Conservation (phyloP, 192 early-diverging fungal genomes). For the Jimgerdemannia lactiflua region DNA sequence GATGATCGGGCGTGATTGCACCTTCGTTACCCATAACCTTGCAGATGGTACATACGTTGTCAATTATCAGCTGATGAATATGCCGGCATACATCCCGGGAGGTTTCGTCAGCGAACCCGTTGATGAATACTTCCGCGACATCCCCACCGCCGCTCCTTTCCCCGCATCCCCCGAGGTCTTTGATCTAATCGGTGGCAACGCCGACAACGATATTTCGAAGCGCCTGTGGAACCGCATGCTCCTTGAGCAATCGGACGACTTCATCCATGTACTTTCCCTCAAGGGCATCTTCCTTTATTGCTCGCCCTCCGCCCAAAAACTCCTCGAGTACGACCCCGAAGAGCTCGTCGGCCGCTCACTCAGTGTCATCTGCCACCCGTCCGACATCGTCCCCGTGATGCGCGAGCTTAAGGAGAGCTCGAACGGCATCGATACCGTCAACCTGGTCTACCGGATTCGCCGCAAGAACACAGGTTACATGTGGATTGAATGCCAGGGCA, state of each 20-base stretch:
- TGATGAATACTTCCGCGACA: constrained; percentile 37
- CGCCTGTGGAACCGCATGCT: constrained; percentile 39
- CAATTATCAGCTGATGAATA: constrained; percentile 42
- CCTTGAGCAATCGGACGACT: constrained; percentile 53
- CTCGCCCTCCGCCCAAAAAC: constrained; percentile 31
- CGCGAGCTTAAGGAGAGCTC: constrained; percentile 55
- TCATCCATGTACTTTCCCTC: constrained; percentile 65
- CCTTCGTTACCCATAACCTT: neutral
- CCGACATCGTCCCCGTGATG: constrained; percentile 65
- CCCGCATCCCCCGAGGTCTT: constrained; percentile 34
- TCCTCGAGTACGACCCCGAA: constrained; percentile 52
- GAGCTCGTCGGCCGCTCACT: constrained; percentile 60
- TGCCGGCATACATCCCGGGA: constrained; percentile 30
- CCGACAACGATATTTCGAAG: constrained; percentile 26
- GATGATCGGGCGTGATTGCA: constrained; percentile 4
- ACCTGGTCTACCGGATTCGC: constrained; percentile 61
- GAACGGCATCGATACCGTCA: constrained; percentile 39
- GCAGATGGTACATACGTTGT: constrained; percentile 51
- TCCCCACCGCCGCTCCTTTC: constrained; percentile 22
- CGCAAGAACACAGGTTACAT: constrained; percentile 56
- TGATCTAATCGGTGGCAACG: constrained; percentile 31
- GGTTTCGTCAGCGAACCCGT: constrained; percentile 24
- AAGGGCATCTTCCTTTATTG: constrained; percentile 67
- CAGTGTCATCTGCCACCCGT: constrained; percentile 60
- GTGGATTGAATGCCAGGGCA: constrained; percentile 63